Base-by-base conservation (phyloP, 1,284 basidiomycete genomes). In the Macrocystidia cucumis region DNA sequence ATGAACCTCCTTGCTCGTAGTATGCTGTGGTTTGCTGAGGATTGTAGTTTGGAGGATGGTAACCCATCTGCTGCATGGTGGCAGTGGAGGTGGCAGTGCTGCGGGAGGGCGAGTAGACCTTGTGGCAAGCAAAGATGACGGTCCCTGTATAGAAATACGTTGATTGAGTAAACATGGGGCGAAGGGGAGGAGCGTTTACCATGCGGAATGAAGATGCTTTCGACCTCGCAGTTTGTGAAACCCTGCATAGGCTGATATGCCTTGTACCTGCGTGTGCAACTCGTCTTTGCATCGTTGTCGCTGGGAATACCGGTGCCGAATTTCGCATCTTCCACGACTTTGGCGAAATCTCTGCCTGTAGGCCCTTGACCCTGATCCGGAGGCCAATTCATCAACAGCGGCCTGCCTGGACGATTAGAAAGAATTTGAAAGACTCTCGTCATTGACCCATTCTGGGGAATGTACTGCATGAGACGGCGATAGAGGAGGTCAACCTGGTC, bases 171-270 rank as follows among this genome's bases (percentile, higher is more conserved):
- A 49, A 49, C 43, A 45, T 47, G 46, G 44, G 47, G 44, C 49
- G 53, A 50, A 53, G 56, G 46, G 51, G 36, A 34, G 47, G 44
- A 30, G 44, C 66, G 65, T 68, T 55, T 60, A 74, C 91, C 92
- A 71, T 95, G 91, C 44, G 91, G 91, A 57, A 95, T 91, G 60
- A 92, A 91, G 41, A 95, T 86, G 56, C 86, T 90, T 52, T 90
- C 86, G 33, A 95, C 80, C 50, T 82, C 72, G 43, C 62, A 69
- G 50, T 56, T 75, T 31, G 74, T 75, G 40, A 79, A 74, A 25
- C 72, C 66, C 42, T 78, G 74, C 65, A 81, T 72, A 45, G 63
- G 61, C 53, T 92, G 89, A 47, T 77, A 74, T 29, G 87, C 84
- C 53, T 88, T 83, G 65, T 88, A 96, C 42, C 95, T 73, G 49